A percentile compares a stretch with the other conserved stretches of the same genome.
These are phyloP conservation scores for Xylaria sp. DNA, from an alignment of 2,329 filamentous ascomycete genomes.

Conservation along the genomic window DNA sequence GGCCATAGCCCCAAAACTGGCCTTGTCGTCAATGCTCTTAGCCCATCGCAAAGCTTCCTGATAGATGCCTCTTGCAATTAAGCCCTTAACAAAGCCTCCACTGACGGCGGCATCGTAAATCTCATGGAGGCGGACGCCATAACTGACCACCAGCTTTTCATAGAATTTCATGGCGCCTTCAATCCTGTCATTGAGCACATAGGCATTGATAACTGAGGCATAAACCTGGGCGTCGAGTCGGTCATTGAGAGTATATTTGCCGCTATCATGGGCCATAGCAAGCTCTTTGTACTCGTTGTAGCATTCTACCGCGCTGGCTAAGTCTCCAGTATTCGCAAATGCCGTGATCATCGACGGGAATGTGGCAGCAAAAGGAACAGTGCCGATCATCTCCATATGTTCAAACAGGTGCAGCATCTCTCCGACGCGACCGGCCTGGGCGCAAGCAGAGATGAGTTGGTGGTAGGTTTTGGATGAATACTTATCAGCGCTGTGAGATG, in stretches of 20 bases:
- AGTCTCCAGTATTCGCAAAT: slow-evolving; percentile 82
- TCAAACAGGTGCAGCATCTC: slow-evolving; percentile 93
- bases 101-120: slow-evolving; percentile 78
- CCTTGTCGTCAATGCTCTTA: slow-evolving; percentile 68
- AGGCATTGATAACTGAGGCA: slow-evolving; percentile 89
- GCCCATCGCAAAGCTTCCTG: slow-evolving; percentile 80
- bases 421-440: slow-evolving; percentile 79
- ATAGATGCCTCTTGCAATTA: slow-evolving; percentile 76
- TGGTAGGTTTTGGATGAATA: slow-evolving; percentile 88
- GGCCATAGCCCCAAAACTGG: slow-evolving; percentile 72
- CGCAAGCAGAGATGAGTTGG: slow-evolving; percentile 86
- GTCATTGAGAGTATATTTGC: slow-evolving; percentile 73
- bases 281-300: slow-evolving; percentile 94
- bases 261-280: slow-evolving; percentile 85
- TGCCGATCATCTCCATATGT: slow-evolving; percentile 85
- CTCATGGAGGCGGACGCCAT: slow-evolving; percentile 66
- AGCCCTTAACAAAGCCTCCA: slow-evolving; percentile 81
- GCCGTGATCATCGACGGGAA: slow-evolving; percentile 97
- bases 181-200: slow-evolving; percentile 81
- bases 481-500: slow-evolving; percentile 65
- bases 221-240: slow-evolving; percentile 88
- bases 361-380: slow-evolving; percentile 80
- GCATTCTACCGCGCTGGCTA: slow-evolving; percentile 89
- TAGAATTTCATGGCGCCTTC: slow-evolving; percentile 88
- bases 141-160: slow-evolving; percentile 76